Base-by-base conservation (phyloP, 306 rosid genomes). In the Cicer pinnatifidum region DNA sequence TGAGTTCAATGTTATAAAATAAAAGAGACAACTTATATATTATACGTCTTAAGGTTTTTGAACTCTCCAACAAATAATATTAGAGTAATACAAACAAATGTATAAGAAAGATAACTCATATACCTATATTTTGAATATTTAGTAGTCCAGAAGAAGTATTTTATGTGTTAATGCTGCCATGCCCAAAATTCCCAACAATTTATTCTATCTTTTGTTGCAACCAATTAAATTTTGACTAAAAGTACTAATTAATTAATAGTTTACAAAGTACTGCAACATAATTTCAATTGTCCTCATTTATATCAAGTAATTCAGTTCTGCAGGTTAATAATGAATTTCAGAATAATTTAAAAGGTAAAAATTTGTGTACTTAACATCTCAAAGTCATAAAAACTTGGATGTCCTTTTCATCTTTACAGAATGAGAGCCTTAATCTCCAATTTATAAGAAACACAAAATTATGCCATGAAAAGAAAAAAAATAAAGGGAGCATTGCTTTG, bases 401-500 rank as follows among this genome's bases (percentile, higher is more conserved):
- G 62, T 20, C 76, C 50, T 67, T 79, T 75, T 83, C 72, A 79
- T 67, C 79, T 79, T 43, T 75, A 64, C 71, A 75, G 41, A 67
- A 72, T 47, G 6, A 57, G 78, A 72, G 56, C 38, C 71, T 5
- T 70, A 57, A 64, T 71, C 64, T 70, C 52, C 56, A 69, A 72
- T 79, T 9, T 66, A 59, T 40, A 53, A 17, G 75, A 80, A 72
- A 46, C 69, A 69, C 71, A 69, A 66, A 43, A 73, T 50, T 39
- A 68, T 75, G 53, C 6, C 28, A 54, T 73, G 61, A 54, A 57
- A 56, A 45, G 71, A 69, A 16, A 20, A 9, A 51, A 9, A 15
- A 11, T 59, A 57, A 67, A 69, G 11, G 11, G 5, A 71, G 62
- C 79, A 71, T 84, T 84, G 88, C 83, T 81, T 81, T 71, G 71